Conservation (phyloP, 179 eudicot genomes). For the Beta corolliflora region DNA sequence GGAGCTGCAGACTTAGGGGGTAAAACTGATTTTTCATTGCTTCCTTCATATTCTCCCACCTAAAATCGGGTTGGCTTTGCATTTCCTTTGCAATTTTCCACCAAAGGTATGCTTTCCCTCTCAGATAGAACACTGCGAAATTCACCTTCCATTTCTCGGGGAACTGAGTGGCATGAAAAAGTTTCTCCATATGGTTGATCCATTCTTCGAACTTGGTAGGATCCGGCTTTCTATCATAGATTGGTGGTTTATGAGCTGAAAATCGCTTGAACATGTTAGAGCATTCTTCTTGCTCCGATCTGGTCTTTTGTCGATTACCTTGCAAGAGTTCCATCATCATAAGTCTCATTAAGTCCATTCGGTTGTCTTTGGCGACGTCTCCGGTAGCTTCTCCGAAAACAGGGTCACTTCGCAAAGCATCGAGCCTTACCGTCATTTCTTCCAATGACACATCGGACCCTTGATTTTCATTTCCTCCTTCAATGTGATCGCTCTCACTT, state of each 20-base stretch:
- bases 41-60: not conserved
- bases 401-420: too few relatives aligned
- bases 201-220: not conserved
- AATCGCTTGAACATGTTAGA: not conserved
- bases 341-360: not conserved
- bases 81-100: not conserved
- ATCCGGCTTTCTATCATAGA: too few relatives aligned
- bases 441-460: too few relatives aligned
- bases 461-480: too few relatives aligned
- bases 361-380: not conserved
- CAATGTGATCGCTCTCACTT: too few relatives aligned
- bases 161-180: not conserved
- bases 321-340: not conserved
- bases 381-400: too few relatives aligned
- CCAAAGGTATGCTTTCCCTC: not conserved
- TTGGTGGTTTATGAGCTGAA: not conserved
- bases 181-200: not conserved
- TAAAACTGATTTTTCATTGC: not conserved
- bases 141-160: not conserved
- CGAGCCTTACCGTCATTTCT: not conserved
- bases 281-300: not conserved
- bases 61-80: not conserved
- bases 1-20: not conserved
- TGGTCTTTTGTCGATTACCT: not conserved
- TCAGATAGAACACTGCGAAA: not conserved